Evolutionary conservation across 345 rosid genomes (phyloP), one percentile per base, ranked within the genome.

Genomic region (Salix viminalis): DNA sequence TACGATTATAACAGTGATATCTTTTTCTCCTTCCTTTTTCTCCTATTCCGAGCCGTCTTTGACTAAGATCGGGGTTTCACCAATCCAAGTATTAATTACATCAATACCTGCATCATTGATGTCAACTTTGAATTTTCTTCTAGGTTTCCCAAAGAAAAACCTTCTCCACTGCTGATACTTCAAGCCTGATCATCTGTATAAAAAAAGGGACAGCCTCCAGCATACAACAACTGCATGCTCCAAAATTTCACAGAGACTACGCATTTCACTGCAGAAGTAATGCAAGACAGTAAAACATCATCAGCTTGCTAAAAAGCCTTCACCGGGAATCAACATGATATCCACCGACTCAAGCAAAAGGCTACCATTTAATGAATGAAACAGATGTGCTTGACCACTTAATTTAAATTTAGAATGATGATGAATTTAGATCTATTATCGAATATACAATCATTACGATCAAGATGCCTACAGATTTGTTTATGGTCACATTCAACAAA

Each of bases 21-120:
- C 8, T 54, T 11, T 79, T 46, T 76, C 8, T 61, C 52, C 72
- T 74, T 58, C 44, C 39, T 62, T 32, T 54, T 69, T 67, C 39
- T 68, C 74, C 80, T 65, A 65, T 75, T 77, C 70, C 69, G 70
- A 73, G 77, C 79, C 46, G 44, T 66, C 69, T 76, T 72, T 77
- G 71, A 79, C 21, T 44, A 79, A 62, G 75, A 79, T 56, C 36
- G 26, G 76, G 84, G 76, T 77, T 77, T 69, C 85, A 76, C 76
- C 85, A 75, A 61, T 76, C 80, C 83, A 73, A 78, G 83, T 81
- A 83, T 85, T 83, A 80, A 67, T 80, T 83, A 84, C 84, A 84
- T 60, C 66, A 76, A 72, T 70, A 84, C 74, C 65, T 66, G 81
- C 85, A 71, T 75, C 83, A 65, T 75, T 71, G 70, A 75, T 46